A percentile compares a stretch with the other conserved stretches of the same genome.
These are phyloP conservation scores for Caloboletus firmus DNA, from an alignment of 1,284 basidiomycete species.

Conservation along the genomic window DNA sequence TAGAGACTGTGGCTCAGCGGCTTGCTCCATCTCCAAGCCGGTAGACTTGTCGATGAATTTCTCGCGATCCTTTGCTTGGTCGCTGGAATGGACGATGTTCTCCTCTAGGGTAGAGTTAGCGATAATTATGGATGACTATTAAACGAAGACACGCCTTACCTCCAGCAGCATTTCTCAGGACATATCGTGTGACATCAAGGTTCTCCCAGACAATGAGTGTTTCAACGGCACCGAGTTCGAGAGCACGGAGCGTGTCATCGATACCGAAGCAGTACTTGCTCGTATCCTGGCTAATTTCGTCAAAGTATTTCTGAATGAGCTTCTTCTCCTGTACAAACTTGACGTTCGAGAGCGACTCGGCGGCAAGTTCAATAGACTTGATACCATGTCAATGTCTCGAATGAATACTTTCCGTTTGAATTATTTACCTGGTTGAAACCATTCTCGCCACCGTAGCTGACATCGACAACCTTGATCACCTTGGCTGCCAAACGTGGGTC, in stretches of 20 bases:
- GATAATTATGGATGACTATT: not conserved
- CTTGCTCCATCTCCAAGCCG: constrained; percentile 93
- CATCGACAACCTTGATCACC: constrained; percentile 97
- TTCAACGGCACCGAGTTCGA: constrained; percentile 96
- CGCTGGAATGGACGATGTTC: constrained; percentile 77
- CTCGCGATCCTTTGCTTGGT: constrained; percentile 87
- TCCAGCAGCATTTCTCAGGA: constrained; percentile 86
- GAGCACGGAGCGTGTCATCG: constrained; percentile 94
- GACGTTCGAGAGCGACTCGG: constrained; percentile 95
- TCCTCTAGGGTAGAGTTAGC: constrained; percentile 57
- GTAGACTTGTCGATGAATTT: constrained; percentile 96
- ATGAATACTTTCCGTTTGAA: not conserved
- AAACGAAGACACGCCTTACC: constrained; percentile 48
- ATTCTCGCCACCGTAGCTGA: constrained; percentile 98
- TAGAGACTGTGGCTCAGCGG: constrained; percentile 74
- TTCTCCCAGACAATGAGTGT: constrained; percentile 99
- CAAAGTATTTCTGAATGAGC: constrained; percentile 97
- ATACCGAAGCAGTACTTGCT: constrained; percentile 98
- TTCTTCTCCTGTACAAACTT: constrained; percentile 99
- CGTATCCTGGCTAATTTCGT: constrained; percentile 98
- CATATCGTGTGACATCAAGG: constrained; percentile 83
- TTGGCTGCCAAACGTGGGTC: constrained; percentile 87
- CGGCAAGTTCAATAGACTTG: constrained; percentile 95
- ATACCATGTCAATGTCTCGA: constrained; percentile 10
- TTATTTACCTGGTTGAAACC: constrained; percentile 89